Conservation (phyloP, 1,139 yeast species). For the Candida tropicalis region DNA sequence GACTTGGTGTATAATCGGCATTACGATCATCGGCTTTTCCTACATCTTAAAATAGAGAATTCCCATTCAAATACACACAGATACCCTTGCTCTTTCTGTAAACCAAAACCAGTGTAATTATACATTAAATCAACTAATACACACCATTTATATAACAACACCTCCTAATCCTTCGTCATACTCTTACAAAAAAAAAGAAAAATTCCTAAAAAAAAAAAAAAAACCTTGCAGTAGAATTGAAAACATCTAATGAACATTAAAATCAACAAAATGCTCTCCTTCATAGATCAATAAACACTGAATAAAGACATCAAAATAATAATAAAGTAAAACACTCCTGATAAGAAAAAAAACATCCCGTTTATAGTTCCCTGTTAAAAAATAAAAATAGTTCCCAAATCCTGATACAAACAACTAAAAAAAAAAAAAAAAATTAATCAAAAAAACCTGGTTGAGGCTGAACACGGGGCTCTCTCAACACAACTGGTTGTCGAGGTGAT, state of each 20-base stretch:
- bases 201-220: constrained; percentile 1
- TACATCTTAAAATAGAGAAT: constrained; percentile 14
- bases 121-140: neutral
- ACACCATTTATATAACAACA: neutral
- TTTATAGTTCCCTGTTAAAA: neutral
- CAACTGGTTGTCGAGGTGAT: constrained; percentile 13
- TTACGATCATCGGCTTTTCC: constrained; percentile 39
- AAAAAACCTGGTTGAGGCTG: neutral
- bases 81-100: neutral
- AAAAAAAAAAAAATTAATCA: neutral
- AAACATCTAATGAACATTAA: neutral
- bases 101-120: neutral
- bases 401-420: neutral
- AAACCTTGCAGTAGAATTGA: neutral
- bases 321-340: neutral
- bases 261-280: neutral
- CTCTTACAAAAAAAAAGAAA: neutral
- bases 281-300: neutral
- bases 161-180: neutral
- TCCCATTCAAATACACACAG: too few relatives aligned
- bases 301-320: neutral
- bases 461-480: neutral
- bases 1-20: constrained; percentile 55
- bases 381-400: neutral
- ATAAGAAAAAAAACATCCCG: constrained; percentile 1